Base-by-base conservation (phyloP, 495 filamentous ascomycete genomes). In the Antarctomyces pellizariae region DNA sequence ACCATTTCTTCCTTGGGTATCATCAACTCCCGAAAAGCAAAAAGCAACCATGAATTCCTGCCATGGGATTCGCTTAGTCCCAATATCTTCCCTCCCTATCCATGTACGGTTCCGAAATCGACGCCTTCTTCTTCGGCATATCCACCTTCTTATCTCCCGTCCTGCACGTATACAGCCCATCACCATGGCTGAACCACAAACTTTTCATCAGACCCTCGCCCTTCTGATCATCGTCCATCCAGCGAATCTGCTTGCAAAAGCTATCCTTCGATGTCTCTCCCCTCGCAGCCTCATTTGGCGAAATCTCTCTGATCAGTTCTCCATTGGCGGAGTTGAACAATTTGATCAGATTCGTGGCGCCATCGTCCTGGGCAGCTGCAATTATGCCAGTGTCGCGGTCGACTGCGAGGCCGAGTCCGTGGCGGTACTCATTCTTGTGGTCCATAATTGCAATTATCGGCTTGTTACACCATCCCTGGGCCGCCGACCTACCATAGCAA, bases 391-490 rank as follows among this genome's bases (percentile, higher is more conserved):
- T 21, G 16, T 36, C 35, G 4, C 31, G 3, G 24, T 41, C 37
- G 12, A 41, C 26, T 14, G 41, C 40, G 31, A 41, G 33, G 13
- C 43, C 40, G n/a, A 35, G 16, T 3, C 27, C 11, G n/a, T 28
- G 28, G 5, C 6, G 34, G 8, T 32, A 18, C 5, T 9, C 19
- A 24, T 42, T 41, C 18, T 29, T 18, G 28, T 38, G 35, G 1
- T 35, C 38, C 6, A 30, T 32, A 14, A 36, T 41, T 1, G 19
- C 7, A 2, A 44, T 19, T 7, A 31, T 33, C 5, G 15, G 1
- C 18, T 21, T 4, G 24, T 22, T 29, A n/a, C n/a, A n/a, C n/a
- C n/a, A n/a, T n/a, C n/a, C n/a, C 24, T 25, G 24, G 24, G 6
- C 11, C 6, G 11, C 12, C 9, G 19, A 21, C 6, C 6, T 21